These are phyloP conservation scores for Barnettozyma californica DNA, from an alignment of 805 yeast genomes.

Conservation along the genomic window DNA sequence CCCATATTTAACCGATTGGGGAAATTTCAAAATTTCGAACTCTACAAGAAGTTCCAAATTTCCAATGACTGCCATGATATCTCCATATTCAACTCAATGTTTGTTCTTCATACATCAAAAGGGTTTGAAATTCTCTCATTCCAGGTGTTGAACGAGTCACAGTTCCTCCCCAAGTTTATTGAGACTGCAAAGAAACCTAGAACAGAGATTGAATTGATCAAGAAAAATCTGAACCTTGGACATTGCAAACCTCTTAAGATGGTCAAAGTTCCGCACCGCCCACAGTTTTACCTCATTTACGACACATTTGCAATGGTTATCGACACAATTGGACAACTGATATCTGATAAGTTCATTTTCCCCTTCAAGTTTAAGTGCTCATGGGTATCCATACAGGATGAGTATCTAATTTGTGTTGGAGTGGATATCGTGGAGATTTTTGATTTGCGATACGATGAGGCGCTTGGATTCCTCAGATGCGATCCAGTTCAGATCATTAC, in stretches of 20 bases:
- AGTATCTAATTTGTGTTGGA: slow-evolving; percentile 48
- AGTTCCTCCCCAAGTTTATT: slow-evolving; percentile 50
- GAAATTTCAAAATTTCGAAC: slow-evolving; percentile 37
- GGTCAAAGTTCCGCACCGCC: slow-evolving; percentile 50
- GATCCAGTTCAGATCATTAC: slow-evolving; percentile 62
- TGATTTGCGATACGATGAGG: slow-evolving; percentile 43
- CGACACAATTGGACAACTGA: slow-evolving; percentile 51
- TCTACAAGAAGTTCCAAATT: slow-evolving; percentile 42
- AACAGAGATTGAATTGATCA: slow-evolving; percentile 33
- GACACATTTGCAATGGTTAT: slow-evolving; percentile 65
- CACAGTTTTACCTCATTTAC: slow-evolving; percentile 58
- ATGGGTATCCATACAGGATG: slow-evolving; percentile 37
- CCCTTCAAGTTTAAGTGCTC: slow-evolving; percentile 38
- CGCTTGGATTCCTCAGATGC: slow-evolving; percentile 27
- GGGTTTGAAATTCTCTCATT: slow-evolving; percentile 65
- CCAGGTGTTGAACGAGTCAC: slow-evolving; percentile 47
- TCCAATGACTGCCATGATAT: slow-evolving; percentile 56
- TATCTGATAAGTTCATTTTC: slow-evolving; percentile 33
- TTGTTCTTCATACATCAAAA: slow-evolving; percentile 60
- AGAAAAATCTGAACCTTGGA: slow-evolving; percentile 34
- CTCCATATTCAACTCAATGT: slow-evolving; percentile 58
- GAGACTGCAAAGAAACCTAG: slow-evolving; percentile 22
- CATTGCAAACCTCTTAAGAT: slow-evolving; percentile 51
- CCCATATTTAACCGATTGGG: slow-evolving; percentile 51
- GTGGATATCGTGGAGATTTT: slow-evolving; percentile 70